A percentile compares a stretch with the other conserved stretches of the same genome.
Evolutionary conservation across 176 grass and related monocot genomes (phyloP).

Genomic region (Zea luxurians): DNA sequence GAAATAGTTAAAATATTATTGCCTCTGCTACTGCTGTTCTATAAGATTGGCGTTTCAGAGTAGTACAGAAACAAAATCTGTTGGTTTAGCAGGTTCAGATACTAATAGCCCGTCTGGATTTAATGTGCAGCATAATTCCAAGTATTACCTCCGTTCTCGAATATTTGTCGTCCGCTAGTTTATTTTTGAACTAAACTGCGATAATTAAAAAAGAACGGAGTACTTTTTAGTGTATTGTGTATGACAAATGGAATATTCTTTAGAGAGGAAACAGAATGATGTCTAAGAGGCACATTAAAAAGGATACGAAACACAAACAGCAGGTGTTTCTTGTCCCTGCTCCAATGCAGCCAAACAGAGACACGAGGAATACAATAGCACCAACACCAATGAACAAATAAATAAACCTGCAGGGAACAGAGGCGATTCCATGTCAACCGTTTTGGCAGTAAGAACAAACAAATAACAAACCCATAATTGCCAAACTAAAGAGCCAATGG

Average conservation of each 20-base stretch:
- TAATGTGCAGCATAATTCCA: neutral
- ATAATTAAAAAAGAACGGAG: no score
- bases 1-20: conserved; percentile 14
- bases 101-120: neutral
- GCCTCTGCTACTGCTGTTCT: neutral
- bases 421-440: conserved; percentile 8
- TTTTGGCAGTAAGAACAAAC: conserved; percentile 13
- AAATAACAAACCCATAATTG: neutral
- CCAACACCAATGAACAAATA: no score
- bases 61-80: neutral
- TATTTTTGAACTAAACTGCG: no score
- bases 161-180: no score
- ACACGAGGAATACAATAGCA: no score
- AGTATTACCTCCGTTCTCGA: neutral
- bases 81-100: neutral
- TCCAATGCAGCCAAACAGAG: no score
- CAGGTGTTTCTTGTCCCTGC: no score
- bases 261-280: conserved; percentile 17
- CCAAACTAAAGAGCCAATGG: neutral
- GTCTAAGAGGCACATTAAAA: conserved; percentile 32
- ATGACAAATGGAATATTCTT: conserved; percentile 4
- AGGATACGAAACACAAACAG: conserved; percentile 61
- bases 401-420: conserved; percentile 42
- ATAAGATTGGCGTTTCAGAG: conserved; percentile 4
- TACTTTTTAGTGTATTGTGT: neutral